These are phyloP conservation scores for Nicotiana benthamiana DNA, from an alignment of 257 asterid species.

Conservation along the genomic window DNA sequence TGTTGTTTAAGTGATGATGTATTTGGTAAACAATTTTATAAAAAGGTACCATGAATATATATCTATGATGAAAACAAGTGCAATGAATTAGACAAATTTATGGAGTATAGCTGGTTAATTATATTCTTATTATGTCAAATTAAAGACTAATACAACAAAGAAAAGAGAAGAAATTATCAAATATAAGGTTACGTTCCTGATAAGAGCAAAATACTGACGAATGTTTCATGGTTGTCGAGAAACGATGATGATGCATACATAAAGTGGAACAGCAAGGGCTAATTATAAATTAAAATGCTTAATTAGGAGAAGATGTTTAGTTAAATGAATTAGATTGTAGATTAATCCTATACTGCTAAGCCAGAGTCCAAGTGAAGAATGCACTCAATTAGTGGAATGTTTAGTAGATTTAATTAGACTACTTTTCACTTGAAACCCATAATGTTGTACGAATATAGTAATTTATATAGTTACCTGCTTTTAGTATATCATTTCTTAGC, in stretches of 20 bases:
- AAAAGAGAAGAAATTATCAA: background rate
- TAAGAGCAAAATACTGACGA: background rate
- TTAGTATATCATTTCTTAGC: background rate
- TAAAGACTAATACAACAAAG: too few species aligned
- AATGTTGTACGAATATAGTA: slow-evolving; percentile 2
- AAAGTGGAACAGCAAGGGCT: slow-evolving; percentile 5
- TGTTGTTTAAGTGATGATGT: background rate
- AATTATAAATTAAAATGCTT: background rate
- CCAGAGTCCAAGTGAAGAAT: background rate
- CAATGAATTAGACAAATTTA: too few species aligned
- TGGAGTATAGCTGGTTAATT: too few species aligned
- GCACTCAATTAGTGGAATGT: slow-evolving; percentile 8
- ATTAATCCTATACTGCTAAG: background rate
- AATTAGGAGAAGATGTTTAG: background rate
- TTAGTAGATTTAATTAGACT: background rate
- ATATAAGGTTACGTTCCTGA: background rate
- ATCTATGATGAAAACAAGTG: too few species aligned
- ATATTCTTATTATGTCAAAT: too few species aligned
- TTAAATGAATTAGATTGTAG: background rate
- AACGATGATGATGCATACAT: slow-evolving; percentile 6
- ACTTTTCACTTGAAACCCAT: slow-evolving; percentile 1
- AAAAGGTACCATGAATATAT: background rate
- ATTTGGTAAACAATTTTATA: background rate
- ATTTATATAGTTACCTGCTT: background rate
- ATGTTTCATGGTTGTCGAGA: background rate